A percentile compares a stretch with the other conserved stretches of the same genome.
Conservation (phyloP, 2,329 filamentous ascomycete species). For the Clarireedia hainanense region DNA sequence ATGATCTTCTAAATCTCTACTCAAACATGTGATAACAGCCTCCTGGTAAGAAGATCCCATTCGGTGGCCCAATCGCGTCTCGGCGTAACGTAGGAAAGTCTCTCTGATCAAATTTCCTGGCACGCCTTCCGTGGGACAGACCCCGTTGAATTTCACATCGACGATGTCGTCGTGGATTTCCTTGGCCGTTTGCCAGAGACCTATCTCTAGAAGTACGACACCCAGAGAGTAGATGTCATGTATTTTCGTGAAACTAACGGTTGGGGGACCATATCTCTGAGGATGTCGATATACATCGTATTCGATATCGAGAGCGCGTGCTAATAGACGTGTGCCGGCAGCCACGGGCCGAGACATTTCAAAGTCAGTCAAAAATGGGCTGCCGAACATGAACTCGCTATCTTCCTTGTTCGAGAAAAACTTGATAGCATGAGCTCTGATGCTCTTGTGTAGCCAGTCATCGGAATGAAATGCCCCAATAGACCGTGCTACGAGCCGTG, state of each 20-base stretch:
- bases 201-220: constrained; percentile 45
- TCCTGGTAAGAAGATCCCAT: background rate
- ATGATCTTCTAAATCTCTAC: no score
- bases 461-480: background rate
- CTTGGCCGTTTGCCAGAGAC: constrained; percentile 33
- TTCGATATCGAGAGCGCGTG: no score
- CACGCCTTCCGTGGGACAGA: background rate
- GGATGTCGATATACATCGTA: background rate
- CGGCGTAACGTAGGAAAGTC: background rate
- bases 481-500: background rate
- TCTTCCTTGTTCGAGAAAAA: background rate
- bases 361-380: background rate
- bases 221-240: constrained; percentile 51
- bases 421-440: background rate
- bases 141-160: background rate
- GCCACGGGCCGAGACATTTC: background rate
- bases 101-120: background rate
- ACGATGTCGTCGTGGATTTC: background rate
- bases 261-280: constrained; percentile 10
- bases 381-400: background rate
- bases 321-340: background rate
- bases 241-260: constrained; percentile 39
- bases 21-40: background rate
- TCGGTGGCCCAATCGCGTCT: background rate
- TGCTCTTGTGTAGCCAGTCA: background rate